Evolutionary conservation across 2,329 filamentous ascomycete genomes (phyloP).

Genomic region (Pyrenochaeta sp.): DNA sequence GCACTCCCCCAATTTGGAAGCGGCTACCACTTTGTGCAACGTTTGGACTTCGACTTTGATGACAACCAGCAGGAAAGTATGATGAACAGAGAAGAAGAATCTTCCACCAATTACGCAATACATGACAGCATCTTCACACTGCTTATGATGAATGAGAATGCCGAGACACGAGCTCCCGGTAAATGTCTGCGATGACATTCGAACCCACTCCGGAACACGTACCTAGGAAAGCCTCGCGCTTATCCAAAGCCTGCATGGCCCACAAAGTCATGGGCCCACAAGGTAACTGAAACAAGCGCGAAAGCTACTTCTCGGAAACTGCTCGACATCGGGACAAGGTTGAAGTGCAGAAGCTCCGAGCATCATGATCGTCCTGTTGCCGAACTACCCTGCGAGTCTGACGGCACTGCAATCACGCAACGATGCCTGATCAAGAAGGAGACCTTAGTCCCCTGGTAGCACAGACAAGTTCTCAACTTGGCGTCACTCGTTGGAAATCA

Average conservation of each 20-base stretch:
- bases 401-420: background rate
- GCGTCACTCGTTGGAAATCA: too few species aligned
- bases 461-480: too few species aligned
- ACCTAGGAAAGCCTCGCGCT: background rate
- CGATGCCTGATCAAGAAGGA: background rate
- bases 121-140: background rate
- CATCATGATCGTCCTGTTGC: background rate
- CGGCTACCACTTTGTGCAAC: background rate
- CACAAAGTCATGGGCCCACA: background rate
- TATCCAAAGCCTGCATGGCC: background rate
- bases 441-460: background rate
- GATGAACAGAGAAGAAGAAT: background rate
- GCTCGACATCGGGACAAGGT: background rate
- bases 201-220: background rate
- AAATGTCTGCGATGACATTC: background rate
- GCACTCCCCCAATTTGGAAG: background rate
- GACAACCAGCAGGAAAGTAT: background rate
- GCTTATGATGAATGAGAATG: background rate
- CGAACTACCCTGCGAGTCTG: background rate
- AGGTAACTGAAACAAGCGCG: constrained; percentile 1
- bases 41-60: background rate
- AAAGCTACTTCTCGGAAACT: background rate
- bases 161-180: background rate
- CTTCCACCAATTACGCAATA: background rate
- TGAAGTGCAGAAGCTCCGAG: background rate